phyloP scores from a whole-genome alignment of 768 basidiomycete genomes.

The Pilatotrama ljubarskyi region DNA sequence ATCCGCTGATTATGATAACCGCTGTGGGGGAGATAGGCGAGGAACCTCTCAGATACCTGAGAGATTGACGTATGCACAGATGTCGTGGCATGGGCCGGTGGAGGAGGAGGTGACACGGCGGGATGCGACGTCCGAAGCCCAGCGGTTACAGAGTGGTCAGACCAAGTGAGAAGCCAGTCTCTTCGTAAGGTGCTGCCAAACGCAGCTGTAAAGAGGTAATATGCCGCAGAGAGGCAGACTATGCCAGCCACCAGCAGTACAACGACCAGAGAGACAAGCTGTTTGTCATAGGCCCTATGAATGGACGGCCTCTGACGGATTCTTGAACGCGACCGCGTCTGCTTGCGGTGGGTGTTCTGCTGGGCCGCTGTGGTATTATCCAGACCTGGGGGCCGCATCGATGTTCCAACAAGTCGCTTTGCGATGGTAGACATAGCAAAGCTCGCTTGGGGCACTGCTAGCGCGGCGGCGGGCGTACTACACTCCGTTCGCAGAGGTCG shows the following conservation, averaged over 20 bases:
- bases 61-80: not conserved
- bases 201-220: slow-evolving; percentile 22
- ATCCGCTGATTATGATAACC: slow-evolving; percentile 88
- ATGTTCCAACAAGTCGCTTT: not conserved
- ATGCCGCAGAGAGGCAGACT: slow-evolving; percentile 20
- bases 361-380: not conserved
- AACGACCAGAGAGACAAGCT: slow-evolving; percentile 19
- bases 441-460: too few species aligned
- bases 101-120: not conserved
- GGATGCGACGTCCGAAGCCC: not conserved
- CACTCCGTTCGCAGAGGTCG: too few species aligned
- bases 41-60: slow-evolving; percentile 41
- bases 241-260: slow-evolving; percentile 19
- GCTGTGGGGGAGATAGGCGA: slow-evolving; percentile 81
- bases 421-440: too few species aligned
- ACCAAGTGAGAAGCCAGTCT: not conserved
- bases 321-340: not conserved
- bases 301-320: not conserved
- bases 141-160: not conserved
- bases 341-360: not conserved
- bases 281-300: slow-evolving; percentile 15
- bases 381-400: not conserved
- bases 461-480: too few species aligned
- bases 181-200: not conserved
- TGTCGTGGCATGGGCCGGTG: not conserved